Evolutionary conservation across 441 rosid genomes (phyloP), one percentile per base, ranked within the genome.

Genomic region (Adansonia gregorii): DNA sequence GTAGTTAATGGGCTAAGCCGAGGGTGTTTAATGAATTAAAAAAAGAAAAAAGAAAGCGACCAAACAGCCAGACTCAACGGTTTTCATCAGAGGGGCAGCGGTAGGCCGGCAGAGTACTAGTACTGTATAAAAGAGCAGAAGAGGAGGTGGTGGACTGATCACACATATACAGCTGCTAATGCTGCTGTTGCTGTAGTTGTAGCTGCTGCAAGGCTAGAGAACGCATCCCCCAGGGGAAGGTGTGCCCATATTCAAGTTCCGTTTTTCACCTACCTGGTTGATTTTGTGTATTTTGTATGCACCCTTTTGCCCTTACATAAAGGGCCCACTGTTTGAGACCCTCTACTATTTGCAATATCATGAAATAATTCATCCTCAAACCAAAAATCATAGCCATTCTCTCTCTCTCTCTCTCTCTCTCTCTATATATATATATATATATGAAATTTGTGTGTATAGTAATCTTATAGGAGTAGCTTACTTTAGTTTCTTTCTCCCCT

Each of bases 51-150:
- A 39, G 87, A 86, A 74, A 84, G 84, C 82, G 85, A 84, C 87
- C 11, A 43, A 56, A 80, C 82, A 78, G 67, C 80, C 73, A 82
- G 70, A 75, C 85, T 67, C 84, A 82, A 86, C 87, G 85, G 85
- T 84, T 86, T 76, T 39, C 55, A 81, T 76, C 55, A 79, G 79
- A 9, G 76, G 22, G 43, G 35, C 70, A 64, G 35, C 35, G 63
- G 51, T 61, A 71, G 76, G 55, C 74, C 77, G 45, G 17, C 49
- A 75, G 60, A 67, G 70, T 27, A 27, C 1, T 27, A 27, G 35
- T 27, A 27, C 35, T 27, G 35, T 27, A 27, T 27, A 27, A 27
- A 27, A 27, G 35, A 27, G 35, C 35, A 27, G 35, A 27, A 27
- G 35, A 27, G 35, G 35, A 27, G 35, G 35, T 27, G 35, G 35